Base-by-base conservation (phyloP, 2,329 filamentous ascomycete species). In the Pseudogymnoascus sp. region DNA sequence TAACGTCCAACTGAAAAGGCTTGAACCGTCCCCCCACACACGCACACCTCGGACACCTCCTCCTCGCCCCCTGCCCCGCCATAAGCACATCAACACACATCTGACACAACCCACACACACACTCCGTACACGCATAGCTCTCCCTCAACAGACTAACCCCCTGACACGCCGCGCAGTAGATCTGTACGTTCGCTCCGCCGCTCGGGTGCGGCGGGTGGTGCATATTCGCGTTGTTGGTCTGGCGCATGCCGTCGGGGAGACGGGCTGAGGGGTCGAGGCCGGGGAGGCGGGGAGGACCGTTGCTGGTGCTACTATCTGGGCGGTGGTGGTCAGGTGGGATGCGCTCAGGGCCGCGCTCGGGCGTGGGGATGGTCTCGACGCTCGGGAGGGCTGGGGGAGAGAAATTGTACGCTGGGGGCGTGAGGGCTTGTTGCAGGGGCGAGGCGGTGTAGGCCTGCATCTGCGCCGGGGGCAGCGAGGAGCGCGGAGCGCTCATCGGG, bases 81-180 rank as follows among this genome's bases (percentile, higher is more conserved):
- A 91, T 86, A 63, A 93, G 80, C 35, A 90, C 85, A 70, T 92
- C 88, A 64, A 97, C 91, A 71, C 93, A 97, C 64, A 91, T 86
- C 67, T 88, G 86, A 75, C 95, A 97, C 60, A 97, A 83, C 14
- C 93, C 93, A 73, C 91, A 96, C 67, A 97, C 96, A 74, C 95
- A 97, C 75, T 97, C 93, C 1, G 93, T 96, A 74, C 93, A 97
- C 21, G 93, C 93, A 72, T 92, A 97, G 35, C 91, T 95, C 70
- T 93, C 89, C 71, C 86, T 88, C 26, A 97, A 79, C 10, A 87
- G 79, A 61, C 88, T 93, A 16, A 92, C 80, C 38, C 88, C 85
- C 67, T 90, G 86, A 72, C 93, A 97, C 59, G 89, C 90, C 19
- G 93, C 90, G 74, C 93, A 97, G 74, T 96, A 96, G 44, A 97